Percentiles rank a stretch among this genome's conserved stretches.
Conservation (phyloP, 2,329 filamentous ascomycete species). For the Metarhizium robertsii region DNA sequence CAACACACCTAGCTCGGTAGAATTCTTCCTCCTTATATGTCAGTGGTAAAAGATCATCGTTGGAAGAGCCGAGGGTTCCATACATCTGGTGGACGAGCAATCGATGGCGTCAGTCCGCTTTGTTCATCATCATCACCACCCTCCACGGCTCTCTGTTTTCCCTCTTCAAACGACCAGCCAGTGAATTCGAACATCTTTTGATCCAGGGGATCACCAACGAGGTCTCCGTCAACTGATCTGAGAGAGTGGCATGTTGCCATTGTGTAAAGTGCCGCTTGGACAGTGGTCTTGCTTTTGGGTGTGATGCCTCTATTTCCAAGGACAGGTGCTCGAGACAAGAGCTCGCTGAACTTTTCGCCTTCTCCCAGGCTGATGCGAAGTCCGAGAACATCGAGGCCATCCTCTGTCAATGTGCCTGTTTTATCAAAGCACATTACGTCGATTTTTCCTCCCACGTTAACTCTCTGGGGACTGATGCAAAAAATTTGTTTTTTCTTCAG, state of each 20-base stretch:
- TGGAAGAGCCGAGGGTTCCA: not conserved
- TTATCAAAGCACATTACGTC: constrained; percentile 98
- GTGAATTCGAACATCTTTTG: constrained; percentile 99
- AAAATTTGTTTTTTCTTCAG: constrained; percentile 88
- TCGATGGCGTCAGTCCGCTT: constrained; percentile 70
- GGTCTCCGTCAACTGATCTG: constrained; percentile 74
- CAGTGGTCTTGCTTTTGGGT: not conserved
- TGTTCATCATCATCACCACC: constrained; percentile 65
- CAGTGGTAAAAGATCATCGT: not conserved
- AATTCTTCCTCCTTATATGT: constrained; percentile 25
- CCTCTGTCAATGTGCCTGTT: constrained; percentile 95
- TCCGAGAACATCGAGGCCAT: constrained; percentile 88
- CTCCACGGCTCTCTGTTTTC: constrained; percentile 55
- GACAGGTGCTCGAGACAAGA: constrained; percentile 48
- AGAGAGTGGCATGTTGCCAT: constrained; percentile 98
- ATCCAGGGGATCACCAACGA: constrained; percentile 89
- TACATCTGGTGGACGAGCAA: constrained; percentile 67
- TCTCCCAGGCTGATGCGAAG: constrained; percentile 65
- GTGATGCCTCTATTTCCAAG: not conserved
- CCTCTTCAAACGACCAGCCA: constrained; percentile 85
- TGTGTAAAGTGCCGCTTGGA: constrained; percentile 66
- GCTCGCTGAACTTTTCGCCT: constrained; percentile 59
- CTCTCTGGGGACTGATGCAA: constrained; percentile 93
- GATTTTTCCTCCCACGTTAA: constrained; percentile 92
- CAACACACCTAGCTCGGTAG: constrained; percentile 80